Evolutionary conservation across 495 filamentous ascomycete genomes (phyloP).

Genomic region (Aspergillus sclerotioniger): DNA sequence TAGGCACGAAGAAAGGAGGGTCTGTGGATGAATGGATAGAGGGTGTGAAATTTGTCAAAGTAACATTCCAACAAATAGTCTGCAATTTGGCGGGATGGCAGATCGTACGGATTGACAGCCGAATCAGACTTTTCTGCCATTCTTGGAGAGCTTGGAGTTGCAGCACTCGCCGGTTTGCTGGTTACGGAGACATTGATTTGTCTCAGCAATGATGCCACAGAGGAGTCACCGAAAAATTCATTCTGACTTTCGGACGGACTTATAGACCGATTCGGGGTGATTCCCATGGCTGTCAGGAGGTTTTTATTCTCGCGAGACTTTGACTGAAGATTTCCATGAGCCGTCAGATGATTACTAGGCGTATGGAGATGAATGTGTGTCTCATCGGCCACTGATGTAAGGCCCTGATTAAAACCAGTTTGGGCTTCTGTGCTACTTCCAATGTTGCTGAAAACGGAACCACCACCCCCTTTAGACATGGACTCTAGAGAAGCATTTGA

Average conservation of each 20-base stretch:
- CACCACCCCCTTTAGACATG: too few species aligned
- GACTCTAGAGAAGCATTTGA: too few species aligned
- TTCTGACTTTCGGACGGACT: not conserved
- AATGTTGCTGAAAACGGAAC: too few species aligned
- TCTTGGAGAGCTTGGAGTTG: constrained; percentile 5
- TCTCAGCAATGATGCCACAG: not conserved
- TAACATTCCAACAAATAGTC: constrained; percentile 42
- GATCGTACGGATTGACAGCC: constrained; percentile 14
- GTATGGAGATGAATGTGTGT: too few species aligned
- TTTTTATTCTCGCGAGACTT: not conserved
- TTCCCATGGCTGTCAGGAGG: not conserved
- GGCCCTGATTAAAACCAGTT: too few species aligned
- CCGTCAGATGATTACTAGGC: not conserved
- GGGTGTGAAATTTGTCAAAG: constrained; percentile 37
- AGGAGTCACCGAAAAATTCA: constrained; percentile 3
- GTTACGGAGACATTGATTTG: not conserved
- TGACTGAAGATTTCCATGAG: not conserved
- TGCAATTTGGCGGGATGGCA: constrained; percentile 41
- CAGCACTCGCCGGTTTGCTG: not conserved
- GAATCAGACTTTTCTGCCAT: not conserved
- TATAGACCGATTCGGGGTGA: not conserved
- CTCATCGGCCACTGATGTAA: too few species aligned
- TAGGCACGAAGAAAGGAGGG: constrained; percentile 41
- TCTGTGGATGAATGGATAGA: constrained; percentile 47
- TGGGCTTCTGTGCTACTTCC: too few species aligned